Percentiles rank a stretch among this genome's conserved stretches.
phyloP scores from a whole-genome alignment of 2,329 filamentous ascomycete species.

The Aspergillus aculeatinus region DNA sequence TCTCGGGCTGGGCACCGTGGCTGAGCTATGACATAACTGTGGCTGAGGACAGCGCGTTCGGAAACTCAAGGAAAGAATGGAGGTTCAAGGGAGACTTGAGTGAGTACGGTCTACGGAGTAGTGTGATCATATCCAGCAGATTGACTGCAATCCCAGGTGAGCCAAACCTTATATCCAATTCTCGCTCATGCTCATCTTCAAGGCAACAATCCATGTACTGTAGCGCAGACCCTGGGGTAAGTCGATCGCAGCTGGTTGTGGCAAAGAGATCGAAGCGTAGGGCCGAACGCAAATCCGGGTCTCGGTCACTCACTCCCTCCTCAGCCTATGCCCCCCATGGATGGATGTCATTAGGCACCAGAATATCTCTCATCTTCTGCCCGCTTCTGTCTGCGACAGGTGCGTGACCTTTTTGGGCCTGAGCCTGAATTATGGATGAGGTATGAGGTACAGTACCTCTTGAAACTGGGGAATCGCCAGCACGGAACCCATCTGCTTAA shows the following conservation, averaged over 20 bases:
- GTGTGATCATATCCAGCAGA: no score
- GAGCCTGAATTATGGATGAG: neutral
- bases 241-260: neutral
- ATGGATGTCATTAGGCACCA: constrained; percentile 16
- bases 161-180: no score
- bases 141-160: no score
- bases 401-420: neutral
- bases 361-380: constrained; percentile 11
- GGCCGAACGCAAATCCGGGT: constrained; percentile 2
- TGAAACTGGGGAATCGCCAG: no score
- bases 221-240: no score
- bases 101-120: neutral
- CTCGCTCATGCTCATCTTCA: neutral
- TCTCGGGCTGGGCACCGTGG: constrained; percentile 20
- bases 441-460: no score
- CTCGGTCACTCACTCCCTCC: neutral
- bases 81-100: neutral
- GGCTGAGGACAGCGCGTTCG: constrained; percentile 10
- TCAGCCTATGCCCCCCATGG: neutral
- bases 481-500: neutral
- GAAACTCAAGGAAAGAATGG: neutral
- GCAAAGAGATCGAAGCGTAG: neutral
- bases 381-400: constrained; percentile 1
- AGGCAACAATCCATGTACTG: neutral
- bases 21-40: constrained; percentile 29